phyloP scores from a whole-genome alignment of 192 early-diverging fungal genomes.

The Coemansia sp. region DNA sequence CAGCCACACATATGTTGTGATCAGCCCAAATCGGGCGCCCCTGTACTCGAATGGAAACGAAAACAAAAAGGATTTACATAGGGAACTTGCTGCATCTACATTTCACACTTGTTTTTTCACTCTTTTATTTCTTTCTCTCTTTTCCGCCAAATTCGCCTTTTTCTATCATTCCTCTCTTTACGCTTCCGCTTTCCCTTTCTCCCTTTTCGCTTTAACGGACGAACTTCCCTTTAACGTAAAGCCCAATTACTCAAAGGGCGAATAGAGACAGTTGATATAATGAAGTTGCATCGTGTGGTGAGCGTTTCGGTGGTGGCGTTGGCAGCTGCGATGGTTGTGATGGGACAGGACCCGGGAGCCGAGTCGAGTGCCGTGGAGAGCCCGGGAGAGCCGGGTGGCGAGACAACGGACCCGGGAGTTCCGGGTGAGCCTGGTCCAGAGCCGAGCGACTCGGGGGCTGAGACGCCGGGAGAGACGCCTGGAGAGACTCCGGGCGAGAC shows the following conservation, averaged over 20 bases:
- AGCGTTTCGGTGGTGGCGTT: slow-evolving; percentile 14
- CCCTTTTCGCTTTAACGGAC: background rate
- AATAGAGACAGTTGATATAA: background rate
- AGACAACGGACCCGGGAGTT: background rate
- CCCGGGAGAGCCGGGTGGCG: background rate
- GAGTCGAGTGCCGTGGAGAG: background rate
- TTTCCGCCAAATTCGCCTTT: slow-evolving; percentile 3
- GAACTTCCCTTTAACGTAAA: background rate
- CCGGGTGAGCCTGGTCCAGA: background rate
- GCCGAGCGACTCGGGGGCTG: background rate
- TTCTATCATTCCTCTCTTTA: background rate
- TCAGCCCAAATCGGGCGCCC: background rate
- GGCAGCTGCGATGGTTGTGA: slow-evolving; percentile 6
- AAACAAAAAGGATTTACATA: slow-evolving; percentile 5
- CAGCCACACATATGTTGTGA: slow-evolving; percentile 1
- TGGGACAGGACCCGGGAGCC: slow-evolving; percentile 7
- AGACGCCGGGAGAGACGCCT: background rate
- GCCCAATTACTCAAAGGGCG: background rate
- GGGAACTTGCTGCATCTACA: slow-evolving; percentile 3
- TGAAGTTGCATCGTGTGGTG: slow-evolving; percentile 7
- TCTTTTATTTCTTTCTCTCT: background rate
- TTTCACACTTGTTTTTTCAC: background rate
- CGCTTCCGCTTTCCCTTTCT: background rate
- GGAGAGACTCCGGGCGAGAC: background rate
- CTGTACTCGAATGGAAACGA: background rate